Conservation (phyloP, 2,329 filamentous ascomycete species). For the Intubia oerlemansii region DNA sequence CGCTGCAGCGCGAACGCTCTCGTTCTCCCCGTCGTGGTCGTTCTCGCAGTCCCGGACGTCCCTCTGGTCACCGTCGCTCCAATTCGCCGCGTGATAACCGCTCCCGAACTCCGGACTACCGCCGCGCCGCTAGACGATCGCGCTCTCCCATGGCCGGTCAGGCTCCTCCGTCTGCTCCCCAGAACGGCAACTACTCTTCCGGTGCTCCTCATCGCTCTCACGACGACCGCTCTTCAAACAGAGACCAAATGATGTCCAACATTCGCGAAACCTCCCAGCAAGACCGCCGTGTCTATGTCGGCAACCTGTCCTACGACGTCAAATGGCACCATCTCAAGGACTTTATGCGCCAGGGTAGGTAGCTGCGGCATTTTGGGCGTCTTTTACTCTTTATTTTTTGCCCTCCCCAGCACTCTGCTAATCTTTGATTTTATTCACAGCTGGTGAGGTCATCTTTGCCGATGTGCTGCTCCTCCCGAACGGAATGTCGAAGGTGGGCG, state of each 20-base stretch:
- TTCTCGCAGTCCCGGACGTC: slow-evolving; percentile 61
- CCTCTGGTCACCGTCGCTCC: slow-evolving; percentile 43
- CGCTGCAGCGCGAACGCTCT: slow-evolving; percentile 78
- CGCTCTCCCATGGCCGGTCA: slow-evolving; percentile 73
- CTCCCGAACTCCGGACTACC: slow-evolving; percentile 62
- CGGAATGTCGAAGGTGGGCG: slow-evolving; percentile 99
- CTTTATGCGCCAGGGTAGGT: slow-evolving; percentile 97
- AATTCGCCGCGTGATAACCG: slow-evolving; percentile 56
- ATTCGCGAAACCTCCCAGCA: slow-evolving; percentile 91
- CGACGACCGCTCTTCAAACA: slow-evolving; percentile 65
- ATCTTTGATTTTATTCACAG: slow-evolving; percentile 25
- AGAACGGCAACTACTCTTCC: slow-evolving; percentile 36
- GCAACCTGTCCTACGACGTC: slow-evolving; percentile 97
- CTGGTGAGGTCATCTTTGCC: slow-evolving; percentile 97
- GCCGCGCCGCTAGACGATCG: slow-evolving; percentile 50
- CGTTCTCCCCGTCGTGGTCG: slow-evolving; percentile 59
- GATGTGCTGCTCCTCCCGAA: slow-evolving; percentile 99
- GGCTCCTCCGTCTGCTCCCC: slow-evolving; percentile 37
- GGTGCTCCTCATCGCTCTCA: slow-evolving; percentile 47
- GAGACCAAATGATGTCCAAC: slow-evolving; percentile 91
- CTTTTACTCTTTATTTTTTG: neutral
- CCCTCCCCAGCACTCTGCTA: no score
- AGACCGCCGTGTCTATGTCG: slow-evolving; percentile 97
- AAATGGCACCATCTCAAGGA: slow-evolving; percentile 99
- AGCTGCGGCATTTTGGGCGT: no score